Conservation (phyloP, 495 filamentous ascomycete species). For the Podospora conica region DNA sequence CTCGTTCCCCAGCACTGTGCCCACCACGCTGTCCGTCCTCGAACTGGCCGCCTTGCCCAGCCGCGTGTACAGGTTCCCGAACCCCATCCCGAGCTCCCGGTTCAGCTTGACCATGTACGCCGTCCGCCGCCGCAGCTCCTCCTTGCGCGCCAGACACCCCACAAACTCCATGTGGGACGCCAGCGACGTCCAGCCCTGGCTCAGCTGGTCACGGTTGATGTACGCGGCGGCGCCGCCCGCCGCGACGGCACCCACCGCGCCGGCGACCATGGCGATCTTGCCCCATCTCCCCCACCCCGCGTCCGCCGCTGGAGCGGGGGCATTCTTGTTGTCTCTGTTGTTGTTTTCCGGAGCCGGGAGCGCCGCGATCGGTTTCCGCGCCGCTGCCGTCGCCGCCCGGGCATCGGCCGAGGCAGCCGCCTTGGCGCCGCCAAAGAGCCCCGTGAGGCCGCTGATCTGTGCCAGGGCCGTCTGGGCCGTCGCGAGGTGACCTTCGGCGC, state of each 20-base stretch:
- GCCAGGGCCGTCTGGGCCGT: constrained; percentile 63
- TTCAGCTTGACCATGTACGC: constrained; percentile 51
- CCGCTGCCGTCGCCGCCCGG: constrained; percentile 17
- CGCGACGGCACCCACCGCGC: constrained; percentile 71
- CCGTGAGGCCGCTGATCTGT: constrained; percentile 56
- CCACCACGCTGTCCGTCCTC: constrained; percentile 39
- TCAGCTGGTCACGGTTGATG: constrained; percentile 70
- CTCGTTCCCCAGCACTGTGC: constrained; percentile 48
- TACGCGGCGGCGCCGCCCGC: constrained; percentile 88
- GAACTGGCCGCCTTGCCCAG: constrained; percentile 58
- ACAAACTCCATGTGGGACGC: constrained; percentile 93
- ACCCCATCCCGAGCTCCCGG: constrained; percentile 54
- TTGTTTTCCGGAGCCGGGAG: constrained; percentile 27
- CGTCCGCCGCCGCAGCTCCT: constrained; percentile 68
- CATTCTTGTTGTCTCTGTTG: constrained; percentile 17
- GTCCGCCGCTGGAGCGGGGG: constrained; percentile 24
- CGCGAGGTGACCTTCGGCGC: constrained; percentile 78
- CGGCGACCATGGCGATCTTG: constrained; percentile 74
- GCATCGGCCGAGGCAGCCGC: constrained; percentile 14
- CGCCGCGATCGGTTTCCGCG: constrained; percentile 21
- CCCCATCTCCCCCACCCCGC: constrained; percentile 63
- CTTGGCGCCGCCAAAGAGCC: constrained; percentile 50
- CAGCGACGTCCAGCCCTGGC: constrained; percentile 68
- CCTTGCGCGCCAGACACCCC: constrained; percentile 70
- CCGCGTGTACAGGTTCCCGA: constrained; percentile 75